These are phyloP conservation scores for Ceratocystis cubensis DNA, from an alignment of 2,329 filamentous ascomycete species.

Conservation along the genomic window DNA sequence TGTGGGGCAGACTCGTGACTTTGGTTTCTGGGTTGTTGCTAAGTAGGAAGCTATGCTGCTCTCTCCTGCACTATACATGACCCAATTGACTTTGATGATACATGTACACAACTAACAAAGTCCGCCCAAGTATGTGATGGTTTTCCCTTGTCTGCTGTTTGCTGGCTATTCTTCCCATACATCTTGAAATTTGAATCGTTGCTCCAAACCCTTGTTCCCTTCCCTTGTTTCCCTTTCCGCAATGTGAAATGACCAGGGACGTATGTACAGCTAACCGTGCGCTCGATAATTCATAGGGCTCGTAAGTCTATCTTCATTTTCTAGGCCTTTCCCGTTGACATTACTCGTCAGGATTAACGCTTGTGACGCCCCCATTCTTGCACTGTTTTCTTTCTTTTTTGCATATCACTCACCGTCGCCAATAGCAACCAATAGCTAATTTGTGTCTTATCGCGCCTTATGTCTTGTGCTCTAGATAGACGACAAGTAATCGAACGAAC, in stretches of 20 bases:
- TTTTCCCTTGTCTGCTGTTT: background rate
- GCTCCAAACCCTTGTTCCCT: background rate
- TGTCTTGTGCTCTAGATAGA: too few species aligned
- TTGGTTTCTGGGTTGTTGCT: background rate
- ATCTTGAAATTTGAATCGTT: constrained; percentile 1
- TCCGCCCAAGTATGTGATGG: too few species aligned
- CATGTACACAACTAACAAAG: too few species aligned
- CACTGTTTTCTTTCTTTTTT: background rate
- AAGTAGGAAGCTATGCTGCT: too few species aligned
- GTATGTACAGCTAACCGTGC: constrained; percentile 5
- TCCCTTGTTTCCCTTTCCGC: constrained; percentile 1
- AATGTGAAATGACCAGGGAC: background rate
- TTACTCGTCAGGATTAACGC: background rate
- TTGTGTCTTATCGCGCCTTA: too few species aligned
- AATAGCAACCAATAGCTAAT: too few species aligned
- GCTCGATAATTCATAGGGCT: background rate
- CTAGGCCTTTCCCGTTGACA: background rate
- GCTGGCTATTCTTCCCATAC: background rate
- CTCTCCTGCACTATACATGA: too few species aligned
- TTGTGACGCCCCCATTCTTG: constrained; percentile 1
- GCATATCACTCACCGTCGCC: too few species aligned
- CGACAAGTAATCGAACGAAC: too few species aligned
- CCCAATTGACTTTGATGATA: too few species aligned
- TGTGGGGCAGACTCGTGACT: background rate
- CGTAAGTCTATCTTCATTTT: constrained; percentile 6